Evolutionary conservation across 176 grass and related monocot genomes (phyloP), one percentile per base, ranked within the genome.

Genomic region (Oryza longistaminata): DNA sequence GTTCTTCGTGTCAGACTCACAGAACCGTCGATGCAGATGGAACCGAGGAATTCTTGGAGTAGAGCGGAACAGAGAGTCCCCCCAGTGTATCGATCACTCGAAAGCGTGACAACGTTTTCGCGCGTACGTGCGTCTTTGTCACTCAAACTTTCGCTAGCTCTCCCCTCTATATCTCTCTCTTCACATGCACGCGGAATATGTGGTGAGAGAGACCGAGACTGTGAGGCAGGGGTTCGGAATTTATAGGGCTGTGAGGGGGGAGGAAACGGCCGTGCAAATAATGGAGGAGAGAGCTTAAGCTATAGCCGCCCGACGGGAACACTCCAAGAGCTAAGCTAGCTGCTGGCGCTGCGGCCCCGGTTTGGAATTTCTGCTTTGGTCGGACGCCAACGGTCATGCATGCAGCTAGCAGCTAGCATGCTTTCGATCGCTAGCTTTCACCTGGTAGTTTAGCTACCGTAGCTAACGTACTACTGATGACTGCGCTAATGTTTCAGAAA

Each of bases 381-480:
- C 46, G 60, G 74, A 90, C 31, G 83, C 73, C 83, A 90, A 90
- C 88, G 88, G 88, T 83, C 84, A 53, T 90, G 73, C 55, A 78
- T 19, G 52, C 52, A 21, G 17, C 52, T 52, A 1, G 0, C 49
- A 1, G 0, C 49, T 52, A 50, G 13, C 48, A 50, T 7, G 53
- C 6, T 58, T 58, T 58, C 53, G 53, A 58, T 26, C 43, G 26
- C 34, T 68, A 19, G 14, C 35, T 82, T 76, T 82, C 70, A 73
- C 26, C 42, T 72, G 44, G 40, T 76, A 68, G 49, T 16, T 52
- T 67, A 53, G 39, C 75, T 44, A 64, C 50, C 1, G 27, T 15
- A 50, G 27, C 12, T 11, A 43, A 75, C 29, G 52, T 31, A 14
- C n/a, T n/a, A n/a, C n/a, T 25, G 26, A 60, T 78, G 2, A 27